Evolutionary conservation across 495 filamentous ascomycete species (phyloP), one percentile per base, ranked within the genome.

Genomic region (Pyrenopolyporus hunteri): DNA sequence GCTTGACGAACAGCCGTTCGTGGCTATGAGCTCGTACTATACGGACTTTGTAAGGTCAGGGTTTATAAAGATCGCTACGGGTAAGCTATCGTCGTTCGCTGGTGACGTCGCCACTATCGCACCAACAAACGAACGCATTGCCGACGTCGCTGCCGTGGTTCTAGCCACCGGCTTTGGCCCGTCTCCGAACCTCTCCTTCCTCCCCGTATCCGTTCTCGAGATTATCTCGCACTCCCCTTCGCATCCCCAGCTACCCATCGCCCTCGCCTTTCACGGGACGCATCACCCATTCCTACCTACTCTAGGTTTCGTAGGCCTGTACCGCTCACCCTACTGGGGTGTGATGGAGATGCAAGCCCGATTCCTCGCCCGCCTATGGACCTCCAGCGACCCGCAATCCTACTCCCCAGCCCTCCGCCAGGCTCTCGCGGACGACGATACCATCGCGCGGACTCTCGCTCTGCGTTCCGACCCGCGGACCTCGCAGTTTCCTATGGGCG

Each of bases 281-380:
- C 76, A 86, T 28, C 85, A 87, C 62, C 78, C 79, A 0, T 71
- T 73, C 3, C 66, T 92, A 1, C 83, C 85, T 0, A 82, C 83
- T 16, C 73, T 93, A 0, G 89, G 89, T 0, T 96, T 96, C 57
- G 85, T 95, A 0, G 92, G 92, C 3, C 89, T 93, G 72, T 93
- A 96, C 70, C 83, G 90, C 29, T 88, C 89, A 1, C 90, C 92
- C 0, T 96, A 89, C 72, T 97, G 91, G 88, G 89, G 88, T 0
- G 82, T 90, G 0, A 89, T 93, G 81, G 92, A 97, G 67, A 86
- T 92, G 83, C 92, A 96, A 72, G 89, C 90, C 0, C 83, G 86
- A 10, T 84, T 86, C 53, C 66, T 94, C 2, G 80, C 76, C 0
- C 64, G 62, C 22, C 57, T 83, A 4, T 84, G 80, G 78, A 63